Base-by-base conservation (phyloP, 2,329 filamentous ascomycete species). In the Pochonia chlamydosporia region DNA sequence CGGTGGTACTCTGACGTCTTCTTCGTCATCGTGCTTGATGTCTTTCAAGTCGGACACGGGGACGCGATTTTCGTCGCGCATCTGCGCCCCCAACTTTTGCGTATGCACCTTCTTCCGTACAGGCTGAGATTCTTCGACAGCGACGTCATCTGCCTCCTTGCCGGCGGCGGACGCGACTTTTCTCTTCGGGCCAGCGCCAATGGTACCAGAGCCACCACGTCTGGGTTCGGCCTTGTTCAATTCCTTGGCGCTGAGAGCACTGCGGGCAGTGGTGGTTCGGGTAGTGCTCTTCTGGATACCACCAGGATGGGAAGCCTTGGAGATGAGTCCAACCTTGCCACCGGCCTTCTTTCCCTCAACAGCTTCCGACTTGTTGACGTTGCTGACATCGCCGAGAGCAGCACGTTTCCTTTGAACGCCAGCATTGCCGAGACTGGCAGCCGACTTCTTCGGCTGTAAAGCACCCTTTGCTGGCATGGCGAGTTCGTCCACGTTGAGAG, bases 361-460 rank as follows among this genome's bases (percentile, higher is more conserved):
- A 5, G 69, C 75, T 46, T 88, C 87, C 41, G 78, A 78, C 68
- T 96, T 97, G 59, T 82, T 82, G 54, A 95, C 86, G 71, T 99
- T 99, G 79, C 90, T 97, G 58, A 96, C 87, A 73, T 99, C 93
- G 49, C 88, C 90, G 31, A 99, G 79, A 42, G 89, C 91, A 59
- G 86, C 81, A 63, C 93, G 89, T 73, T 87, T 93, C 62, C 86
- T 79, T 48, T 67, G 66, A 41, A 59, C 63, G 51, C 74, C 75
- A 41, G 75, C 67, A 59, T 74, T 67, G 44, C 73, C 70, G 48
- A 66, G 65, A 56, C 69, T 74, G 42, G 72, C 66, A 24, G 75
- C 69, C 14, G 82, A 70, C 67, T 84, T 89, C 71, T 90, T 91
- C 43, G 82, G 75, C 67, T 87, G 84, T 44, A 89, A 68, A 24